These are phyloP conservation scores for Marchantia paleacea DNA, from an alignment of 225 moss, liverwort and hornwort genomes.

Conservation along the genomic window DNA sequence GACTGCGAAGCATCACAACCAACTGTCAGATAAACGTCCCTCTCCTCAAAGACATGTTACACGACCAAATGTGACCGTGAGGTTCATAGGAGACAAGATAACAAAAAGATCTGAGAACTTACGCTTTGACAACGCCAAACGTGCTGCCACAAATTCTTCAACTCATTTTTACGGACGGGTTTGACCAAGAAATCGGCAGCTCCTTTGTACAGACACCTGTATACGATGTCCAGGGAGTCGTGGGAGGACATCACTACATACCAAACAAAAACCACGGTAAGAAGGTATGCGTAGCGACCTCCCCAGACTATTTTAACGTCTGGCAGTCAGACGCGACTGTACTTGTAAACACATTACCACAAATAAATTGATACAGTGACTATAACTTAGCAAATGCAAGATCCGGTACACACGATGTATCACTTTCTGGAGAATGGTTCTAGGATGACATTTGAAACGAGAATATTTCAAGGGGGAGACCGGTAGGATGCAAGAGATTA, in stretches of 20 bases:
- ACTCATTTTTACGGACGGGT: constrained; percentile 91
- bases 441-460: no score
- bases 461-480: no score
- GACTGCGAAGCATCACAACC: constrained; percentile 47
- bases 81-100: no score
- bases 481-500: no score
- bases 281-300: no score
- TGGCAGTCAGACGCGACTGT: no score
- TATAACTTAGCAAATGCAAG: no score
- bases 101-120: constrained; percentile 28
- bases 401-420: no score
- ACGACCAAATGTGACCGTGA: neutral
- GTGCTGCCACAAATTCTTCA: constrained; percentile 95
- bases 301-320: no score
- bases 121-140: constrained; percentile 92
- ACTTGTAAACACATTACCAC: no score
- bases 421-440: no score
- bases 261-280: neutral
- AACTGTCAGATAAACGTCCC: neutral
- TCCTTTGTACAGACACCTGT: constrained; percentile 80
- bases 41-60: neutral
- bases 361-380: no score
- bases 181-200: constrained; percentile 95
- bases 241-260: constrained; percentile 95
- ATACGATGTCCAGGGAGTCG: constrained; percentile 90